Conservation (phyloP, 2,329 filamentous ascomycete species). For the Sporothrix phasma region DNA sequence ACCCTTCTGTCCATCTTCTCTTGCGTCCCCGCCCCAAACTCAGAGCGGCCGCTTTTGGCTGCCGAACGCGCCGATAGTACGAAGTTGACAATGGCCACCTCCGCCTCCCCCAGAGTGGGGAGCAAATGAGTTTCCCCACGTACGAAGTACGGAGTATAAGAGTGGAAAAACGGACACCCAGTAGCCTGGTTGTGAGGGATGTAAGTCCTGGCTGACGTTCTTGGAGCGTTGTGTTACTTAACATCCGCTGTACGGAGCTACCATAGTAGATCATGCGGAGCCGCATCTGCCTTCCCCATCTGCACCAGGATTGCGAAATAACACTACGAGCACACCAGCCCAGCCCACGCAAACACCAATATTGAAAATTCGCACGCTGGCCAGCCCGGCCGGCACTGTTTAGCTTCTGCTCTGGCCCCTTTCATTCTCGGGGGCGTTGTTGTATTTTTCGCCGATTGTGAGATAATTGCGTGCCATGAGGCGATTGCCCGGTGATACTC, state of each 20-base stretch:
- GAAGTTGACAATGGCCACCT: too few relatives aligned
- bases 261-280: conserved; percentile 6
- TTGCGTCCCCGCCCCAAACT: background rate
- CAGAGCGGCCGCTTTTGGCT: background rate
- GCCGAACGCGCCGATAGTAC: too few relatives aligned
- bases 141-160: too few relatives aligned
- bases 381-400: background rate
- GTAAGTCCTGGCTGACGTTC: background rate
- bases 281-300: conserved; percentile 7
- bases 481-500: too few relatives aligned
- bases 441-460: background rate
- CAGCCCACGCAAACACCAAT: background rate
- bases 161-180: background rate
- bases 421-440: too few relatives aligned
- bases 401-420: background rate
- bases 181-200: background rate
- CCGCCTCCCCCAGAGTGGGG: background rate
- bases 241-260: conserved; percentile 6
- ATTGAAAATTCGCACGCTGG: background rate
- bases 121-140: too few relatives aligned
- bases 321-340: background rate
- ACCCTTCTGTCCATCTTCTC: background rate
- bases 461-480: too few relatives aligned
- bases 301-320: background rate
- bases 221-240: background rate